A percentile compares a stretch with the other conserved stretches of the same genome.
phyloP scores from a whole-genome alignment of 2,329 filamentous ascomycete genomes.

The Simplicillium sp. region DNA sequence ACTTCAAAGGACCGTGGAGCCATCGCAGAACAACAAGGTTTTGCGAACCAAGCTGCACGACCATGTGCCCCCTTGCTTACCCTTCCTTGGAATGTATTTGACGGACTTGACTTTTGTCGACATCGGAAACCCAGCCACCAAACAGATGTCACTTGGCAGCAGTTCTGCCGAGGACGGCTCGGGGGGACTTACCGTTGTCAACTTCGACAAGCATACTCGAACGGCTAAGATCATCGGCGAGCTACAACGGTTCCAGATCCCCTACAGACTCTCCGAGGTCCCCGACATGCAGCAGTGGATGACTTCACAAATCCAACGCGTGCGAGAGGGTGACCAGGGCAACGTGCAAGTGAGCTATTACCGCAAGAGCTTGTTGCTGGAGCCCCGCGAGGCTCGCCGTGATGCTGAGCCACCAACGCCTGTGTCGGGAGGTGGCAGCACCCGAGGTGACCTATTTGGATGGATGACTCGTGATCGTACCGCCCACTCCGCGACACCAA shows the following conservation, averaged over 20 bases:
- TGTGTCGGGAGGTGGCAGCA: constrained; percentile 17
- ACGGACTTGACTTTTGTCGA: constrained; percentile 94
- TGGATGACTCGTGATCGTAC: constrained; percentile 41
- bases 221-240: constrained; percentile 95
- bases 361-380: constrained; percentile 73
- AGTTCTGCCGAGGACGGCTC: constrained; percentile 52
- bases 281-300: constrained; percentile 93
- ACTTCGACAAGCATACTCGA: constrained; percentile 94
- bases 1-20: constrained; percentile 78
- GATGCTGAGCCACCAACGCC: constrained; percentile 22
- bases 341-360: constrained; percentile 59
- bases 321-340: constrained; percentile 50
- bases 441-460: constrained; percentile 33
- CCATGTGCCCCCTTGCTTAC: constrained; percentile 83
- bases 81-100: constrained; percentile 92
- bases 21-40: constrained; percentile 82
- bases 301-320: constrained; percentile 66
- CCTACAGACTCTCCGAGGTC: constrained; percentile 74
- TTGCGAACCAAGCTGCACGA: constrained; percentile 76
- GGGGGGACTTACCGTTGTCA: constrained; percentile 71
- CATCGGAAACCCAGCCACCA: constrained; percentile 81
- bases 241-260: constrained; percentile 90
- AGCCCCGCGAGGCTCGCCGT: constrained; percentile 54
- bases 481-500: constrained; percentile 16
- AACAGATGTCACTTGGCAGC: constrained; percentile 48